Base-by-base conservation (phyloP, 768 basidiomycete species). In the Russula emetica region DNA sequence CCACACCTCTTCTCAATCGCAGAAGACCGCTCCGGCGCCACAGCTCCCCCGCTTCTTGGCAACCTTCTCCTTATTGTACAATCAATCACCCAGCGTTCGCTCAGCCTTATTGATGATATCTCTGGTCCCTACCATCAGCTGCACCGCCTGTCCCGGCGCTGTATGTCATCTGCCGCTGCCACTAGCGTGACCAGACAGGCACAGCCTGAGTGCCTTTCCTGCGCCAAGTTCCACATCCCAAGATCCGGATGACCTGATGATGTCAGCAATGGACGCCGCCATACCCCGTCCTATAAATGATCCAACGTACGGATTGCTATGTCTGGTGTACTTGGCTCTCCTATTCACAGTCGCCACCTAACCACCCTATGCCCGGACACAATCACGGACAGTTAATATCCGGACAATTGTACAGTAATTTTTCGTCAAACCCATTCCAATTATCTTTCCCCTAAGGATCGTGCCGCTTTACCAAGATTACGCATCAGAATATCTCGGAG, bases 51-150 rank as follows among this genome's bases (percentile, higher is more conserved):
- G 10, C 8, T 22, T 47, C 45, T 24, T 47, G 45, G 10, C 34
- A 28, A 2, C 28, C 28, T 28, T 28, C 2, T 34, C 32, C 7
- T 34, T 10, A 34, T 20, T n/a, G 20, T 20, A 30, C 50, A 32
- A 7, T 51, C 50, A 32, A 2, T 32, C 18, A 16, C 28, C 28
- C 9, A 32, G 30, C 51, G 7, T 55, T 55, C 26, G 8, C 40
- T 20, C 20, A 40, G 38, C 16, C 38, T 7, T 18, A 40, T 40
- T 40, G 36, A 40, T 40, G 5, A 16, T 40, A 40, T 40, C 38
- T 18, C 38, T 40, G 3, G 20, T 44, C 8, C 44, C n/a, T n/a
- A 51, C 58, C 59, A 61, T 53, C 60, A 61, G 14, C 52, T 45
- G 42, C 44, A 61, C 52, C 22, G n/a, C 24, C 10, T 6, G n/a